Evolutionary conservation across 2,329 filamentous ascomycete species (phyloP).

Genomic region (Penicillium sp.): DNA sequence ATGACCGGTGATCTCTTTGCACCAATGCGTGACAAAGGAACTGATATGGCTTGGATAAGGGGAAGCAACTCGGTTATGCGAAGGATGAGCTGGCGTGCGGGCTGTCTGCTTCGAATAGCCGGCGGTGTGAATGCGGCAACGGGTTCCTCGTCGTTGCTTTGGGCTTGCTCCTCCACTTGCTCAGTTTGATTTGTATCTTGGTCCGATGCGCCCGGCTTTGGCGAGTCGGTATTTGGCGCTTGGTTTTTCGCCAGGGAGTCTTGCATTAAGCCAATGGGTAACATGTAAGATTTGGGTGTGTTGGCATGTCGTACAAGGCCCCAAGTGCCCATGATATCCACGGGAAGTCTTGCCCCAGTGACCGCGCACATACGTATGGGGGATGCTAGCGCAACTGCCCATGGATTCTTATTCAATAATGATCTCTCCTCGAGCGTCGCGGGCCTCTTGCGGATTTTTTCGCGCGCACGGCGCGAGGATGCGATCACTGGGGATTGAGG

Average conservation of each 20-base stretch:
- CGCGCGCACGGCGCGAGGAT: constrained; percentile 17
- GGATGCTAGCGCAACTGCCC: constrained; percentile 43
- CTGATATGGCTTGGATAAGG: constrained; percentile 23
- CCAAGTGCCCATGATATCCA: constrained; percentile 37
- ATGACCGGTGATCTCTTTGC: constrained; percentile 18
- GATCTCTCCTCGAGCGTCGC: constrained; percentile 28
- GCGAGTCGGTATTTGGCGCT: constrained; percentile 9
- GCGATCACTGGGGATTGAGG: constrained; percentile 40
- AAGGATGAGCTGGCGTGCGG: constrained; percentile 22
- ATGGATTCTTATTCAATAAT: constrained; percentile 40
- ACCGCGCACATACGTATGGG: constrained; percentile 37
- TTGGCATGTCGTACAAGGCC: constrained; percentile 36
- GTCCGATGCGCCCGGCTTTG: background rate
- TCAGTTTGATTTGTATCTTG: background rate
- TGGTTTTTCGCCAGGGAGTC: constrained; percentile 27
- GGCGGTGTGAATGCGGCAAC: background rate
- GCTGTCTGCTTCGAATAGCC: background rate
- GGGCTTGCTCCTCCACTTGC: background rate
- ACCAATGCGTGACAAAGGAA: constrained; percentile 7
- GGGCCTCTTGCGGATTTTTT: constrained; percentile 28
- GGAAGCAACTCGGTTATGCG: constrained; percentile 32
- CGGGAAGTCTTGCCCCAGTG: constrained; percentile 37
- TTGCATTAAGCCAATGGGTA: constrained; percentile 36
- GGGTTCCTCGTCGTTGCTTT: too few species aligned
- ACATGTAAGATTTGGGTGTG: constrained; percentile 31